Conservation (phyloP, 441 rosid species). For the Gossypium gossypioides region DNA sequence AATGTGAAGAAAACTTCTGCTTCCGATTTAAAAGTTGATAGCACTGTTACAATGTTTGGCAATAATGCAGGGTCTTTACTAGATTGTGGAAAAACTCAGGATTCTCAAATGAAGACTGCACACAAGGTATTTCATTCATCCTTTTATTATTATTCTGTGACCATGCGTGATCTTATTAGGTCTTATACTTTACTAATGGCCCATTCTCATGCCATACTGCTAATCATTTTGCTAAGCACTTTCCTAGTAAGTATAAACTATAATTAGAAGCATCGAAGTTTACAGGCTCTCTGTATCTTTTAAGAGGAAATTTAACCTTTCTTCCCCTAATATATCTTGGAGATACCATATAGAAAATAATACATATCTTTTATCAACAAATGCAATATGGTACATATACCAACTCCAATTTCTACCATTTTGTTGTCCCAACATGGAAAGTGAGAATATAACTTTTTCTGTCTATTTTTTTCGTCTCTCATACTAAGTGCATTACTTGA, state of each 20-base stretch:
- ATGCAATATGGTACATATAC: background rate
- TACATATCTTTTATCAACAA: background rate
- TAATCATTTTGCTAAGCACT: background rate
- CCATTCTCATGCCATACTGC: background rate
- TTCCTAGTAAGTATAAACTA: background rate
- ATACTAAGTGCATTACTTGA: too few relatives aligned
- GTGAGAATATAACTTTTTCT: background rate
- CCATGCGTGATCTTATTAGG: background rate
- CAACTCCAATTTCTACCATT: background rate
- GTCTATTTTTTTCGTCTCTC: background rate
- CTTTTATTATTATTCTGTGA: background rate
- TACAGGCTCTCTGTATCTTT: background rate
- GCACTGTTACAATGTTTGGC: conserved; percentile 15
- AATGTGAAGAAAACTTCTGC: conserved; percentile 24
- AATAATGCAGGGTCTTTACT: conserved; percentile 22
- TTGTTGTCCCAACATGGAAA: background rate
- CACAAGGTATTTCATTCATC: conserved; percentile 31
- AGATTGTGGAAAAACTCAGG: conserved; percentile 24
- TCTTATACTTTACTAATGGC: background rate
- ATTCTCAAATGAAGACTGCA: conserved; percentile 21
- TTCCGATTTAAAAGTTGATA: conserved; percentile 24
- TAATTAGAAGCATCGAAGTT: background rate
- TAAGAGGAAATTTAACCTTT: background rate
- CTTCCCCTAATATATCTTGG: background rate
- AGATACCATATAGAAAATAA: background rate